phyloP scores from a whole-genome alignment of 2,329 filamentous ascomycete genomes.

The Chaetomium globosum region DNA sequence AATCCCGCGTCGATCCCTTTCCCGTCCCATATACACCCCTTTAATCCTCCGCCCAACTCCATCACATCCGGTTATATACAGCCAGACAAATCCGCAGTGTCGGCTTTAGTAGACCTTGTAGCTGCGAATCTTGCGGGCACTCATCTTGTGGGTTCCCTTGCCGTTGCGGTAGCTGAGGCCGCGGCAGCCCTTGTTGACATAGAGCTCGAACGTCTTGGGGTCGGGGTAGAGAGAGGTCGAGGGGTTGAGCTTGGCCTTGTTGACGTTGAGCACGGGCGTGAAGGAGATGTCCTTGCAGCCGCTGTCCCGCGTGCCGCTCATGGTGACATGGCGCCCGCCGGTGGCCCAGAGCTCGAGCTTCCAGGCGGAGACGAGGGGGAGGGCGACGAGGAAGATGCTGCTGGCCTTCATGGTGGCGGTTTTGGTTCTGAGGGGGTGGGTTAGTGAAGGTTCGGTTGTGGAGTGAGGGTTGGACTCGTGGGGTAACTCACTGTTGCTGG shows the following conservation, averaged over 20 bases:
- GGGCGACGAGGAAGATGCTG: slow-evolving; percentile 17
- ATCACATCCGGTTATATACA: neutral
- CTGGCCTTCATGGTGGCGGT: slow-evolving; percentile 24
- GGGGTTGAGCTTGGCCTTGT: slow-evolving; percentile 25
- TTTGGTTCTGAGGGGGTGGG: neutral
- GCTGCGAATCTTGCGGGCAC: slow-evolving; percentile 25
- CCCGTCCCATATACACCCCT: neutral
- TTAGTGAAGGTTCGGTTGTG: neutral
- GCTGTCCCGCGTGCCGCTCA: slow-evolving; percentile 22
- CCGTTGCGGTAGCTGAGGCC: slow-evolving; percentile 30
- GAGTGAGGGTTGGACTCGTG: neutral
- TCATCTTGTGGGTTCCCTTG: slow-evolving; percentile 20
- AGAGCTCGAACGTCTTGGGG: slow-evolving; percentile 28
- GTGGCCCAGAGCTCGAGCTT: slow-evolving; percentile 25
- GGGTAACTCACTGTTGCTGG: neutral
- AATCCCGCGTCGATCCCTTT: neutral
- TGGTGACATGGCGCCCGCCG: slow-evolving; percentile 22
- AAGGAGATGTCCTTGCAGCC: slow-evolving; percentile 30
- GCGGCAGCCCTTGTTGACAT: slow-evolving; percentile 24
- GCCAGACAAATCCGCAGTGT: neutral
- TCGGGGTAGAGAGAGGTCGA: slow-evolving; percentile 16
- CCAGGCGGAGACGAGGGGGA: slow-evolving; percentile 27
- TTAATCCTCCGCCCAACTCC: neutral
- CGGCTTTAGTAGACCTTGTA: slow-evolving; percentile 24
- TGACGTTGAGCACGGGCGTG: slow-evolving; percentile 28